Conservation (phyloP, 768 basidiomycete genomes). For the Collybia sp. region DNA sequence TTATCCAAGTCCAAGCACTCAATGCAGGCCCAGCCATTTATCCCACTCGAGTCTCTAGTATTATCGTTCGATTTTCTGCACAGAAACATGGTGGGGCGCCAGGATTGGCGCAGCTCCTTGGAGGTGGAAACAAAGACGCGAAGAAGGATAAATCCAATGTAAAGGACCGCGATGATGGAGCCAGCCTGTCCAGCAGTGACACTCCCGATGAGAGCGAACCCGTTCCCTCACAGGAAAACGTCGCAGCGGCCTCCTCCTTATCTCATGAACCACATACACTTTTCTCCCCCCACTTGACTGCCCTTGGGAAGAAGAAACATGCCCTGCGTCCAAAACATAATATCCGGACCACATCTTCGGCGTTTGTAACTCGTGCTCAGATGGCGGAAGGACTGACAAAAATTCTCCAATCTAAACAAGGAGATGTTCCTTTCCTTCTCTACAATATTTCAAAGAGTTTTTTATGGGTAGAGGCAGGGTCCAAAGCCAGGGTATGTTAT, state of each 20-base stretch:
- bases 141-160: slow-evolving; percentile 46
- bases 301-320: slow-evolving; percentile 57
- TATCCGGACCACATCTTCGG: slow-evolving; percentile 85
- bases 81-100: slow-evolving; percentile 50
- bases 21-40: slow-evolving; percentile 33
- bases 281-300: slow-evolving; percentile 44
- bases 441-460: slow-evolving; percentile 85
- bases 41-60: slow-evolving; percentile 60
- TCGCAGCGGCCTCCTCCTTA: slow-evolving; percentile 28
- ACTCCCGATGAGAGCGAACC: slow-evolving; percentile 58
- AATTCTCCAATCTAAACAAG: slow-evolving; percentile 69
- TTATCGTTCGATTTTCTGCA: slow-evolving; percentile 59
- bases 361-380: slow-evolving; percentile 87
- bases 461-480: slow-evolving; percentile 84
- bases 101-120: slow-evolving; percentile 63
- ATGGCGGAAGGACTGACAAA: slow-evolving; percentile 72
- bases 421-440: slow-evolving; percentile 83
- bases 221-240: slow-evolving; percentile 34
- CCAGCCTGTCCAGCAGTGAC: slow-evolving; percentile 80
- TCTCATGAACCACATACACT: slow-evolving; percentile 47
- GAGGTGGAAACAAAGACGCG: slow-evolving; percentile 56
- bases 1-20: slow-evolving; percentile 34
- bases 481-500: slow-evolving; percentile 68
- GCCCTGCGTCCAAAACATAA: slow-evolving; percentile 81
- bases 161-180: slow-evolving; percentile 61